These are phyloP conservation scores for Phytophthora colocasiae DNA, from an alignment of 352 stramenopile genomes.

Conservation along the genomic window DNA sequence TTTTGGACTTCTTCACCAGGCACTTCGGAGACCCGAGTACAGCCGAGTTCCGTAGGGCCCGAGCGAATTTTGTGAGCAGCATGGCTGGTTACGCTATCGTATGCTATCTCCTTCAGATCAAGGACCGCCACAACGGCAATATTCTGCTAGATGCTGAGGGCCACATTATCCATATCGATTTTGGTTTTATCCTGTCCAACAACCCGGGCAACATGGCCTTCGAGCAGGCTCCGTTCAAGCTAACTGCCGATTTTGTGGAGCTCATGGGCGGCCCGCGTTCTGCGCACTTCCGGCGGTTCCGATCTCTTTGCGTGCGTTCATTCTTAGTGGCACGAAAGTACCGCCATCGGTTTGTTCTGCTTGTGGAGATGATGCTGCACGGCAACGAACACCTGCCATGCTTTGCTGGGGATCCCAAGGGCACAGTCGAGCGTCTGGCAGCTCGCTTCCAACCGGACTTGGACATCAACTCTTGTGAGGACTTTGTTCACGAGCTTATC, in stretches of 20 bases:
- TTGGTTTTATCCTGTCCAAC: slow-evolving; percentile 95
- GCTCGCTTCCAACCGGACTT: slow-evolving; percentile 95
- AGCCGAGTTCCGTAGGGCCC: slow-evolving; percentile 77
- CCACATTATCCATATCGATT: slow-evolving; percentile 98
- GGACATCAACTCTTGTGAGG: slow-evolving; percentile 93
- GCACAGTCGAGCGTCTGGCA: slow-evolving; percentile 90
- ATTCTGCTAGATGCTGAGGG: slow-evolving; percentile 96
- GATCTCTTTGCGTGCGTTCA: slow-evolving; percentile 95
- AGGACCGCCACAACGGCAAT: slow-evolving; percentile 99
- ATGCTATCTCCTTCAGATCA: slow-evolving; percentile 97
- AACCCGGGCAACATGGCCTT: slow-evolving; percentile 95
- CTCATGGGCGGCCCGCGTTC: slow-evolving; percentile 95
- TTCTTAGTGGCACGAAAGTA: slow-evolving; percentile 97
- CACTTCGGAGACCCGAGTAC: slow-evolving; percentile 89
- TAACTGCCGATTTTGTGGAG: slow-evolving; percentile 97
- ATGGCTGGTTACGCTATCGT: slow-evolving; percentile 94
- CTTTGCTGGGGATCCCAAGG: slow-evolving; percentile 94
- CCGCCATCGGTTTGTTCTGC: slow-evolving; percentile 94
- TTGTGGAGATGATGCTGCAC: slow-evolving; percentile 97
- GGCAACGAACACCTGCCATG: slow-evolving; percentile 97
- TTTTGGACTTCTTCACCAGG: slow-evolving; percentile 95
- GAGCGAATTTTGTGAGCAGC: slow-evolving; percentile 89
- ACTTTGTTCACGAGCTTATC: slow-evolving; percentile 97
- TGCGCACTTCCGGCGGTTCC: slow-evolving; percentile 93
- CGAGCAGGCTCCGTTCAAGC: slow-evolving; percentile 97